phyloP scores from a whole-genome alignment of 495 filamentous ascomycete genomes.

The Penicillium ucsense region DNA sequence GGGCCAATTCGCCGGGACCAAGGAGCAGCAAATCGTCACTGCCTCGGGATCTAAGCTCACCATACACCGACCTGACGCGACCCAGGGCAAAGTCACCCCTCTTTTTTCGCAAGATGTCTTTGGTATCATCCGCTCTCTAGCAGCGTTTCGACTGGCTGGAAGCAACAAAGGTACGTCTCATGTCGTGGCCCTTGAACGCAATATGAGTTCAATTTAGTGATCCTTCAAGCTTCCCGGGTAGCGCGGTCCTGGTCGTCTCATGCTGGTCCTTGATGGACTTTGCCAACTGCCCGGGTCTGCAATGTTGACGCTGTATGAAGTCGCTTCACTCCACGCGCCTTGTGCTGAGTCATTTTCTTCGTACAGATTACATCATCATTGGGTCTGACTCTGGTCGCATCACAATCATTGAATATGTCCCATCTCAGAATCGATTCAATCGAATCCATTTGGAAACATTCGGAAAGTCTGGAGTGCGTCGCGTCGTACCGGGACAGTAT shows the following conservation, averaged over 20 bases:
- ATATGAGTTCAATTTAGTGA: constrained; percentile 80
- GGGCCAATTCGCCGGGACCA: constrained; percentile 88
- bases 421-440: constrained; percentile 77
- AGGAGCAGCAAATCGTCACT: constrained; percentile 93
- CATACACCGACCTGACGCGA: constrained; percentile 75
- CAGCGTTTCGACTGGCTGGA: constrained; percentile 82
- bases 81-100: constrained; percentile 73
- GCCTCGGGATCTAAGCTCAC: constrained; percentile 85
- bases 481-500: constrained; percentile 92
- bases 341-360: constrained; percentile 49
- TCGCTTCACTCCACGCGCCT: constrained; percentile 19
- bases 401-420: constrained; percentile 84
- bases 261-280: constrained; percentile 21
- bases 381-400: constrained; percentile 93
- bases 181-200: constrained; percentile 28
- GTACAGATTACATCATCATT: constrained; percentile 86
- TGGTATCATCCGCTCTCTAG: constrained; percentile 81
- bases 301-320: constrained; percentile 24
- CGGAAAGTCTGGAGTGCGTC: constrained; percentile 90
- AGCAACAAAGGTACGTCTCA: constrained; percentile 86
- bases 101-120: constrained; percentile 89
- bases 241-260: constrained; percentile 34
- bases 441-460: constrained; percentile 93
- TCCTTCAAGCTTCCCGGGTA: constrained; percentile 64
- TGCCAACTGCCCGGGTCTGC: constrained; percentile 36